Percentiles rank a stretch among this genome's conserved stretches.
phyloP scores from a whole-genome alignment of 768 basidiomycete species.

The Mycena capillaripes region DNA sequence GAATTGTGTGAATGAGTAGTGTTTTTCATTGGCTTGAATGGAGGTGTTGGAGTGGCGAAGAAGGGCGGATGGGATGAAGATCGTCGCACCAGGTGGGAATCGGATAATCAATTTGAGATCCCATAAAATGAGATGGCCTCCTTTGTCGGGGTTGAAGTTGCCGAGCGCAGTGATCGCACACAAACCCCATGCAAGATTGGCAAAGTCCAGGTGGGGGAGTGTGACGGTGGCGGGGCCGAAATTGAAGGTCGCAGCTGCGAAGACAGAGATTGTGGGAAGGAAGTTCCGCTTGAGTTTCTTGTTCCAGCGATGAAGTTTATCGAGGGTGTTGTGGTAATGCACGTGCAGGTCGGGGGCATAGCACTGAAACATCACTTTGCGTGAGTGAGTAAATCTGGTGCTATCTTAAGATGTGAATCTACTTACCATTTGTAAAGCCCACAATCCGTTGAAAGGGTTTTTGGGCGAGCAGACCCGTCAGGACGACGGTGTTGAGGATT shows the following conservation, averaged over 20 bases:
- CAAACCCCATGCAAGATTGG: conserved; percentile 43
- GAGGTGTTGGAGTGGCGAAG: conserved; percentile 20
- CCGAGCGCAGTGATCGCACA: conserved; percentile 47
- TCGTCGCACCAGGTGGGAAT: conserved; percentile 13
- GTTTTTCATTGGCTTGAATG: conserved; percentile 20
- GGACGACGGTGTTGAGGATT: background rate
- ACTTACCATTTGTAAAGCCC: conserved; percentile 4
- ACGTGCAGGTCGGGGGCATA: background rate
- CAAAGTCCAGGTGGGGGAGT: conserved; percentile 40
- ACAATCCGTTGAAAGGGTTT: conserved; percentile 1
- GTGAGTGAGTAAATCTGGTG: background rate
- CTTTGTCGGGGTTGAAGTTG: conserved; percentile 34
- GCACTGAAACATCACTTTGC: background rate
- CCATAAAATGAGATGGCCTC: conserved; percentile 44
- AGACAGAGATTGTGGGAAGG: conserved; percentile 25
- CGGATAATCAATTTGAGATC: conserved; percentile 40
- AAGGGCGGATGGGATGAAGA: conserved; percentile 43
- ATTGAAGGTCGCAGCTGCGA: conserved; percentile 45
- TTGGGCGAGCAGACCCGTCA: background rate
- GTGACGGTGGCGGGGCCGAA: conserved; percentile 40
- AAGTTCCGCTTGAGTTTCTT: background rate
- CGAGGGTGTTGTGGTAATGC: background rate
- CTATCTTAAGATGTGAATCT: background rate
- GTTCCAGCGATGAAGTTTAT: background rate
- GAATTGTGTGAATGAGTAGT: conserved; percentile 37